These are phyloP conservation scores for Cladosporium colombiae DNA, from an alignment of 2,329 filamentous ascomycete genomes.

Conservation along the genomic window DNA sequence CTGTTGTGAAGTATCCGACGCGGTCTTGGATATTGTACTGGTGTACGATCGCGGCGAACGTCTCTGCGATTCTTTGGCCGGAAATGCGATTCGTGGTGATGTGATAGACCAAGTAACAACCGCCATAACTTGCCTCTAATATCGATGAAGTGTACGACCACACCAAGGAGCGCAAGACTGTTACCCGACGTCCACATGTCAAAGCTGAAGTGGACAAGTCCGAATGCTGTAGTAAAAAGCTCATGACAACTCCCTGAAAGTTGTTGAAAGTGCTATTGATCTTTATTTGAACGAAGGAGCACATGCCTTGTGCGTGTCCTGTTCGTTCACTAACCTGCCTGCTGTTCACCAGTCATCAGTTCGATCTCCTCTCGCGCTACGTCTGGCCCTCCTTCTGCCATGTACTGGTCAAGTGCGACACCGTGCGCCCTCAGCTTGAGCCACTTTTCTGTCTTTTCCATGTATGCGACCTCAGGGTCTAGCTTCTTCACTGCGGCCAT, in stretches of 20 bases:
- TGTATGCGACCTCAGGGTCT: background rate
- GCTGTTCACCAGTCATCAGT: background rate
- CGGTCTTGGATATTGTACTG: too few species aligned
- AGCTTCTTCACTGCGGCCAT: background rate
- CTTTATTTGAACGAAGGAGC: too few species aligned
- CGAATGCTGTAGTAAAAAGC: slow-evolving; percentile 11
- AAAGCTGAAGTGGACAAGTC: slow-evolving; percentile 22
- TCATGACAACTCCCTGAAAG: slow-evolving; percentile 7
- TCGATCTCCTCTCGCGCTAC: background rate
- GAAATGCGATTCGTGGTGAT: slow-evolving; percentile 19
- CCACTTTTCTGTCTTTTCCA: background rate
- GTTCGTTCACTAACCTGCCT: too few species aligned
- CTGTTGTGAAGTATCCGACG: too few species aligned
- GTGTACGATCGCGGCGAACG: too few species aligned
- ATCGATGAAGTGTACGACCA: slow-evolving; percentile 25
- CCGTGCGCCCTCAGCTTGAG: background rate
- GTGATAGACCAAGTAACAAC: slow-evolving; percentile 22
- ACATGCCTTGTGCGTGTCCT: too few species aligned
- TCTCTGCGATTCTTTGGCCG: too few species aligned
- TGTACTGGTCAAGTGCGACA: too few species aligned
- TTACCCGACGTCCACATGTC: slow-evolving; percentile 28
- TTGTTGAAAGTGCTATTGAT: slow-evolving; percentile 11
- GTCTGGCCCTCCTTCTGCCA: too few species aligned
- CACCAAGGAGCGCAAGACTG: slow-evolving; percentile 21
- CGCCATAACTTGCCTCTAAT: slow-evolving; percentile 12